Base-by-base conservation (phyloP, 495 filamentous ascomycete genomes). In the Friedmanniomyces simplex region DNA sequence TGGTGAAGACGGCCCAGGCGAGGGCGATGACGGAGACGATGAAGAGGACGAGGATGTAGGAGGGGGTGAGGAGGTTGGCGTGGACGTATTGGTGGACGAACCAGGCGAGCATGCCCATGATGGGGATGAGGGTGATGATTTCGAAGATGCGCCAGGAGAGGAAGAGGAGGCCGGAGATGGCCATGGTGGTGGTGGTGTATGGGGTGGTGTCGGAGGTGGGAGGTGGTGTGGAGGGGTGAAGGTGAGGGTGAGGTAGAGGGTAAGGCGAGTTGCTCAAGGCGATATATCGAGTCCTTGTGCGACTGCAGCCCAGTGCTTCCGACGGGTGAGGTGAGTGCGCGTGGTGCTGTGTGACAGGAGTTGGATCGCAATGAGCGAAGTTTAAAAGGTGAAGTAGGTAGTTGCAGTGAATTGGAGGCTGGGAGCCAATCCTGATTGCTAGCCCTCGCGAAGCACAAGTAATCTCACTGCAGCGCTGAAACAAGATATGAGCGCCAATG, bases 31-130 rank as follows among this genome's bases (percentile, higher is more conserved):
- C 83, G 41, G 84, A 85, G 67, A 87, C 82, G 72, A 96, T 95
- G 82, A 96, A 96, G 61, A 96, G 82, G 58, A 94, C 77, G 22
- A 96, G 83, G 72, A 94, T 84, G 73, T 83, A 87, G 61, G 75
- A 69, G 1, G 90, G 90, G 12, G 88, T 91, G 52, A 95, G 79
- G 58, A 72, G 63, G 75, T 93, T 89, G 59, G 73, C 69, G 58
- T 79, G 72, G 58, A 82, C 74, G 74, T 83, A 90, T 67, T 78
- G 77, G 72, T 91, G 68, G 66, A 96, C 86, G 68, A 95, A 94
- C 64, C 81, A 95, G 67, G 86, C 79, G 66, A 95, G 79, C 80
- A 96, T 91, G 74, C 89, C 90, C 64, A 96, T 76, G 57, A 83
- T 87, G 18, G 90, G 90, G 71, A 93, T 89, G 77, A 94, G 70